Conservation (phyloP, 2,329 filamentous ascomycete genomes). For the Pseudocercospora cruenta region DNA sequence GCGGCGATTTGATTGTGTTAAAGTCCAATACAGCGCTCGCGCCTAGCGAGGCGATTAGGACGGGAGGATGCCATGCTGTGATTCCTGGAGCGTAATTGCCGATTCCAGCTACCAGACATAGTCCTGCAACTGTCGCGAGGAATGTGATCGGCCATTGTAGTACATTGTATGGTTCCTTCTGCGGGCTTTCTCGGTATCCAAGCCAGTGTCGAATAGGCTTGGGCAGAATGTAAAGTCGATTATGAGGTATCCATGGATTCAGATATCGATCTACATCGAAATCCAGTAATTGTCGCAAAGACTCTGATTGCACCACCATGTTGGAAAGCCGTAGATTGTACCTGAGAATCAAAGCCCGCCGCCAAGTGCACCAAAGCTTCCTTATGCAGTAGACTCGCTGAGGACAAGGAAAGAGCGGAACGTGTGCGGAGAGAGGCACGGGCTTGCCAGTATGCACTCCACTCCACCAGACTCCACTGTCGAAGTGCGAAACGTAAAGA, state of each 20-base stretch:
- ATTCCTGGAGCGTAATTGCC: slow-evolving; percentile 46
- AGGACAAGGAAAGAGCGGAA: background rate
- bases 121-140: slow-evolving; percentile 48
- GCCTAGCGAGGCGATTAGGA: slow-evolving; percentile 49
- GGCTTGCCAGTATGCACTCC: background rate
- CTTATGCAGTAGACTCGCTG: background rate
- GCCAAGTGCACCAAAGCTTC: background rate
- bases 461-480: background rate
- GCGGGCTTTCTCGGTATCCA: slow-evolving; percentile 45
- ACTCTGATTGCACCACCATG: slow-evolving; percentile 12
- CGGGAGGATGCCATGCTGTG: slow-evolving; percentile 44
- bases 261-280: slow-evolving; percentile 79
- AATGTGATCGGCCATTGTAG: slow-evolving; percentile 49
- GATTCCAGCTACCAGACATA: slow-evolving; percentile 48
- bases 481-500: background rate
- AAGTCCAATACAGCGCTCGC: slow-evolving; percentile 54
- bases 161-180: slow-evolving; percentile 46
- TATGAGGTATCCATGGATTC: slow-evolving; percentile 70
- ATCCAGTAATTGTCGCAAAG: slow-evolving; percentile 43
- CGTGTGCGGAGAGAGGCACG: background rate
- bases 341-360: background rate
- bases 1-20: slow-evolving; percentile 50
- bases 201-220: slow-evolving; percentile 69
- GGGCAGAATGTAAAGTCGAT: slow-evolving; percentile 67
- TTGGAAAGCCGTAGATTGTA: background rate